Evolutionary conservation across 257 asterid genomes (phyloP).

Genomic region (Galeopsis tetrahit): DNA sequence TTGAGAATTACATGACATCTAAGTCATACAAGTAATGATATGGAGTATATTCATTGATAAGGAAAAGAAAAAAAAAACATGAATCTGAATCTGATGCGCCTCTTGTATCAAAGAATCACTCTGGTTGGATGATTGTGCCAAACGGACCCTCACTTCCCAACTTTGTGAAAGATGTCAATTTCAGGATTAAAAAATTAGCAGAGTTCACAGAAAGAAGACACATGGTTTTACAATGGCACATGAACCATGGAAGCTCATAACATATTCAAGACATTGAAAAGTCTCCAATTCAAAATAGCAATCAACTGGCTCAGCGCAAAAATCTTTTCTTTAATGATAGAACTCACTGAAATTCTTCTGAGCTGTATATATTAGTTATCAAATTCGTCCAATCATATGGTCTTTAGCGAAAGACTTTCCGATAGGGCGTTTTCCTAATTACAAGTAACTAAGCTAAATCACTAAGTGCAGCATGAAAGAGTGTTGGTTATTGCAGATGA

Average conservation of each 20-base stretch:
- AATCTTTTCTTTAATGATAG: not conserved
- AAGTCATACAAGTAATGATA: not conserved
- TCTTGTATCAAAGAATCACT: not conserved
- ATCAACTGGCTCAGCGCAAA: conserved; percentile 3
- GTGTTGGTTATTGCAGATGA: not conserved
- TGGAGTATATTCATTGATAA: not conserved
- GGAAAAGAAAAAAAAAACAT: not conserved
- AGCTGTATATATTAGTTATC: not conserved
- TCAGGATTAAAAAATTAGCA: conserved; percentile 21
- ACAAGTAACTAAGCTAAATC: conserved; percentile 17
- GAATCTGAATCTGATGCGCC: not conserved
- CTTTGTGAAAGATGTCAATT: not conserved
- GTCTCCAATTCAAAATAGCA: not conserved
- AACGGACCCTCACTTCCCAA: conserved; percentile 13
- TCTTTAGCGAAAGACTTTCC: not conserved
- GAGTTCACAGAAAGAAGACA: conserved; percentile 1
- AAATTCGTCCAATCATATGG: not conserved
- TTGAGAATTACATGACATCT: not conserved
- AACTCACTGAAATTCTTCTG: not conserved
- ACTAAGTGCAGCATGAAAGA: conserved; percentile 15
- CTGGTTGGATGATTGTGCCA: conserved; percentile 7
- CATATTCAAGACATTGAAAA: conserved; percentile 5
- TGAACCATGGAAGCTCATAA: conserved; percentile 17
- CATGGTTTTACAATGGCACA: not conserved
- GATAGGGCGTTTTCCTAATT: conserved; percentile 19